These are phyloP conservation scores for Dendrocalamus latiflorus DNA, from an alignment of 202 grass and related monocot genomes.

Conservation along the genomic window DNA sequence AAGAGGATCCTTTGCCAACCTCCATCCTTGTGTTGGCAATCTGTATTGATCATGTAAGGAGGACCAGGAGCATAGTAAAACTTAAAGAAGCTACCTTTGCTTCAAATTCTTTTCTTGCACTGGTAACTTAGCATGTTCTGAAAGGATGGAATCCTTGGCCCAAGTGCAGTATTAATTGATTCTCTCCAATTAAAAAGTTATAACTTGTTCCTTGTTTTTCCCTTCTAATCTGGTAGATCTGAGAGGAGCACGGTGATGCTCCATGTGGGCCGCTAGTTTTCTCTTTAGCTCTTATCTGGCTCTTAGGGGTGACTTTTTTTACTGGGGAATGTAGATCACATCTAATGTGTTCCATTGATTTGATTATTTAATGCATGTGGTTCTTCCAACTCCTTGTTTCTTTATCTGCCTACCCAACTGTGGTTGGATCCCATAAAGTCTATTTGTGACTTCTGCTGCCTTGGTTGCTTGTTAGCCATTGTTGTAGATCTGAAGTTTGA, in stretches of 20 bases:
- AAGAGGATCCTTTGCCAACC: conserved; percentile 21
- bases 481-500: conserved; percentile 34
- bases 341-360: conserved; percentile 31
- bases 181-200: conserved; percentile 31
- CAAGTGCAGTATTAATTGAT: conserved; percentile 45
- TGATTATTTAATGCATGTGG: conserved; percentile 32
- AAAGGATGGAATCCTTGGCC: conserved; percentile 33
- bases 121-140: conserved; percentile 34
- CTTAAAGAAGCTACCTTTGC: conserved; percentile 38
- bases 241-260: conserved; percentile 39
- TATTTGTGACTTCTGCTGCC: conserved; percentile 23
- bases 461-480: conserved; percentile 23
- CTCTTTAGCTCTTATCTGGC: conserved; percentile 25
- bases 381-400: conserved; percentile 28
- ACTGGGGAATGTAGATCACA: conserved; percentile 49
- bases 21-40: conserved; percentile 31
- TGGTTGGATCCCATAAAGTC: conserved; percentile 35
- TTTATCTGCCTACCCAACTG: conserved; percentile 26
- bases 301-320: conserved; percentile 32
- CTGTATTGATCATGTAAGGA: conserved; percentile 13
- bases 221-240: conserved; percentile 45
- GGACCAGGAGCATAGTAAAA: conserved; percentile 22
- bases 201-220: conserved; percentile 37
- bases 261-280: conserved; percentile 38
- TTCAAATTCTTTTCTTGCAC: conserved; percentile 43